Base-by-base conservation (phyloP, 140 eudicot genomes). In the Anethum foeniculum region DNA sequence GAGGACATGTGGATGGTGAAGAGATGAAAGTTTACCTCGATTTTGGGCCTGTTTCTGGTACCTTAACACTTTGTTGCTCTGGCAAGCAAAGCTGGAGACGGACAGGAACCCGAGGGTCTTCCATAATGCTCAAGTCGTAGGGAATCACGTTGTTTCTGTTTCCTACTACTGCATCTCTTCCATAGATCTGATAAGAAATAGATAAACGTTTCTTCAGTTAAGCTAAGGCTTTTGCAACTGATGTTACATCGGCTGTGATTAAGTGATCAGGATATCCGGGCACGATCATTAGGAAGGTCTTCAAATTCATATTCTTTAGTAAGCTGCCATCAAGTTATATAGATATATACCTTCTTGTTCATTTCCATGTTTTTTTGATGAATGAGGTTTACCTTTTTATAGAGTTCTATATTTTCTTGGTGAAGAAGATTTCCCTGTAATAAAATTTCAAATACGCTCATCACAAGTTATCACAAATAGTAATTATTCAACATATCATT, bases 351-450 rank as follows among this genome's bases (percentile, higher is more conserved):
- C 56, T 74, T 74, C 41, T 77, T 76, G 43, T 80, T 64, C 60
- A 76, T 65, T 27, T 81, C 82, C 25, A 19, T 56, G 34, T 81
- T 84, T 68, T 77, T 82, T 77, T 84, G 76, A 39, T 23, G 72
- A 21, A 80, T 54, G 36, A 80, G 65, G 71, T 77, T 77, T 39
- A 85, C 82, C 82, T 85, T 85, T 76, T 85, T 78, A 72, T 74
- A 64, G 67, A 85, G 83, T 48, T 85, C 83, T 39, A 85, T 41
- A 71, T 85, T 85, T 79, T 85, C 83, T 74, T 85, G 88, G 28
- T 85, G 83, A 67, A 85, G 74, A 46, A 81, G 76, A 39, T 79
- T 78, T 23, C 83, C 83, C 88, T 85, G 83, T 41, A n/a, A 74
- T 25, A 23, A 72, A 39, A 25, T 60, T 16, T 39, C 52, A 23